Conservation (phyloP, 306 rosid species). For the Sechiopsis laciniata region DNA sequence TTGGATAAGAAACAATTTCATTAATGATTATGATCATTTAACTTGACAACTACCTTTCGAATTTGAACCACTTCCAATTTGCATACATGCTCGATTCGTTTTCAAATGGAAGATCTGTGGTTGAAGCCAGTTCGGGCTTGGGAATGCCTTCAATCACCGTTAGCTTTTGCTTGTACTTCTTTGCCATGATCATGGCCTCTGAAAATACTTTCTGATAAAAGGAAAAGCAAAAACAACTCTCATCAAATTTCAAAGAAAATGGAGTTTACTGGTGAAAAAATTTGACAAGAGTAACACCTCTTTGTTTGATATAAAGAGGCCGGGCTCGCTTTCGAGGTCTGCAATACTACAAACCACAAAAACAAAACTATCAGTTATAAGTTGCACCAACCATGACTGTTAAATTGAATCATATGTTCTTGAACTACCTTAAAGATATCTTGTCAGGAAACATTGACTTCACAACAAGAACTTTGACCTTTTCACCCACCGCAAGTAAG, state of each 20-base stretch:
- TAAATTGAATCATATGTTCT: slow-evolving; percentile 16
- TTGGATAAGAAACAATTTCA: no score
- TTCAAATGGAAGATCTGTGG: slow-evolving; percentile 42
- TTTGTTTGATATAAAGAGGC: slow-evolving; percentile 68
- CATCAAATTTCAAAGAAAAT: not conserved
- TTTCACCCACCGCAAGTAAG: slow-evolving; percentile 64
- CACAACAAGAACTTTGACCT: slow-evolving; percentile 81
- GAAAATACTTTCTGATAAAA: slow-evolving; percentile 47
- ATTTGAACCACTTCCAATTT: slow-evolving; percentile 86
- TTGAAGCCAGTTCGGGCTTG: slow-evolving; percentile 28
- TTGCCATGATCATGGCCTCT: slow-evolving; percentile 80
- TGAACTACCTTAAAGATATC: slow-evolving; percentile 71
- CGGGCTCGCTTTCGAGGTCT: slow-evolving; percentile 84
- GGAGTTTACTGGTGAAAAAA: slow-evolving; percentile 20
- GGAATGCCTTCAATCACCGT: slow-evolving; percentile 28
- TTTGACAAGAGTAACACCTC: slow-evolving; percentile 48
- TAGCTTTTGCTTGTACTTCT: slow-evolving; percentile 62
- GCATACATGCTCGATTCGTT: slow-evolving; percentile 62
- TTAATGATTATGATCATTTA: no score
- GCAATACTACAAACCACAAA: slow-evolving; percentile 62
- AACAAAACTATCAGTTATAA: slow-evolving; percentile 19
- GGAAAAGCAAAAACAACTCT: not conserved
- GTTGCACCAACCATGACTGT: not conserved
- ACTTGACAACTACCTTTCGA: slow-evolving; percentile 37
- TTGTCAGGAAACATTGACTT: slow-evolving; percentile 78